Percentiles rank a stretch among this genome's conserved stretches.
Conservation (phyloP, 306 rosid genomes). For the Rosa lucieae region DNA sequence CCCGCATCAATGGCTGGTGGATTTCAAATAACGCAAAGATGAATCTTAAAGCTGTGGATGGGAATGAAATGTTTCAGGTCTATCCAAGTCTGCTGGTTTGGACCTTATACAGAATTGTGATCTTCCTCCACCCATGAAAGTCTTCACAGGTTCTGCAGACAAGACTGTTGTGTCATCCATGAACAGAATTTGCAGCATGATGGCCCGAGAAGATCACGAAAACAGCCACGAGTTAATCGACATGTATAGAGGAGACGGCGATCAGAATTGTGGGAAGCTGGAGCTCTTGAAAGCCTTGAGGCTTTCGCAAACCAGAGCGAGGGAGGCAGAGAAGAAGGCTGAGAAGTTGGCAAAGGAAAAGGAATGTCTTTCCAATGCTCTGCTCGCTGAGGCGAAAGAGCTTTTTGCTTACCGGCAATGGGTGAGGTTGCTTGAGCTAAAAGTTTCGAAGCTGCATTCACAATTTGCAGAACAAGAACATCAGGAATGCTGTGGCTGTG, state of each 20-base stretch:
- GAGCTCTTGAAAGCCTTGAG: constrained; percentile 76
- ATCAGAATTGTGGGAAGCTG: constrained; percentile 33
- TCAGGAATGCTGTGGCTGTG: background rate
- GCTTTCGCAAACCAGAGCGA: constrained; percentile 71
- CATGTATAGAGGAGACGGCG: constrained; percentile 1
- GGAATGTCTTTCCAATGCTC: constrained; percentile 46
- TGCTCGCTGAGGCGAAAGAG: constrained; percentile 56
- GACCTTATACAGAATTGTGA: constrained; percentile 89
- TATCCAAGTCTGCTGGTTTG: constrained; percentile 36
- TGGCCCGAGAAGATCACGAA: constrained; percentile 23
- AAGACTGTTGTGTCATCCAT: constrained; percentile 40
- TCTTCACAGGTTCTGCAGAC: constrained; percentile 50
- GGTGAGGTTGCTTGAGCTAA: constrained; percentile 71
- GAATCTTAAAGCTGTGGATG: constrained; percentile 23
- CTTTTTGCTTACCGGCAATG: constrained; percentile 60
- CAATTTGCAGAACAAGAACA: constrained; percentile 20
- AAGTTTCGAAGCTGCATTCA: constrained; percentile 50
- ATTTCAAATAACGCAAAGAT: constrained; percentile 19
- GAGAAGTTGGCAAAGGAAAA: constrained; percentile 50
- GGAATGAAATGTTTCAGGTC: constrained; percentile 39
- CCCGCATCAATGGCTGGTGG: constrained; percentile 28
- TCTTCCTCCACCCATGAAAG: constrained; percentile 88
- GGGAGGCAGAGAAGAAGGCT: constrained; percentile 74
- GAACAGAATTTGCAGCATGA: constrained; percentile 37
- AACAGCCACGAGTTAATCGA: constrained; percentile 7